Conservation (phyloP, 1,139 yeast species). For the Yamadazyma dendronema region DNA sequence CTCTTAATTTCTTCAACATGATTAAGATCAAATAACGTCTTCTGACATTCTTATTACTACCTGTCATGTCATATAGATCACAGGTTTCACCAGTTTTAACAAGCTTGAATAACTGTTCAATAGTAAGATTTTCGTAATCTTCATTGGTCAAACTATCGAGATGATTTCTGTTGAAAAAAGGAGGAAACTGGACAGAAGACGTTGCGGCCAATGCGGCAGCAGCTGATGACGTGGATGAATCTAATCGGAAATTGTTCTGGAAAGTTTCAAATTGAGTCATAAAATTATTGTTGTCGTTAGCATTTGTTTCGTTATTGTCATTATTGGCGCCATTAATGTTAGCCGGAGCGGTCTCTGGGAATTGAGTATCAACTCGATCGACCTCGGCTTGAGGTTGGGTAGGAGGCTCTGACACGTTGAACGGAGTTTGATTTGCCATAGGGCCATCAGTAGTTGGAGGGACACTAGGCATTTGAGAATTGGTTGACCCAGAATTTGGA, state of each 20-base stretch:
- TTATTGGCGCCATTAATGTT: background rate
- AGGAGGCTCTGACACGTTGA: background rate
- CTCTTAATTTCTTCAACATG: slow-evolving; percentile 37
- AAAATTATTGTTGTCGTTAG: slow-evolving; percentile 5
- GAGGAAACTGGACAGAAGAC: slow-evolving; percentile 7
- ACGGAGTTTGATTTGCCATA: background rate
- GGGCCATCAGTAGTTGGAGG: background rate
- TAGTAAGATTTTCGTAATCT: slow-evolving; percentile 38
- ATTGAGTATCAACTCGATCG: background rate
- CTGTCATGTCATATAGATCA: slow-evolving; percentile 6
- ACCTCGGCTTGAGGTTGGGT: background rate
- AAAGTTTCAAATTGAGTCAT: slow-evolving; percentile 16
- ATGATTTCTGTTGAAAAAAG: slow-evolving; percentile 20
- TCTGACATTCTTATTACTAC: slow-evolving; percentile 23
- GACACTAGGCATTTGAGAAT: background rate
- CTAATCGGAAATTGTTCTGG: slow-evolving; percentile 14
- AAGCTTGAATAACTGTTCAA: slow-evolving; percentile 40
- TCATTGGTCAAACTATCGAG: slow-evolving; percentile 34
- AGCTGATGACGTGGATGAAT: slow-evolving; percentile 15
- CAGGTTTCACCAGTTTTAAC: slow-evolving; percentile 17
- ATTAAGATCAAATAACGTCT: slow-evolving; percentile 37
- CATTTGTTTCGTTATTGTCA: background rate
- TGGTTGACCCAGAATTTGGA: background rate
- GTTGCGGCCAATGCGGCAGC: slow-evolving; percentile 16
- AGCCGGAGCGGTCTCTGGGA: background rate